Evolutionary conservation across 2,329 filamentous ascomycete genomes (phyloP), one percentile per base, ranked within the genome.

Genomic region (Aureobasidium sp.): DNA sequence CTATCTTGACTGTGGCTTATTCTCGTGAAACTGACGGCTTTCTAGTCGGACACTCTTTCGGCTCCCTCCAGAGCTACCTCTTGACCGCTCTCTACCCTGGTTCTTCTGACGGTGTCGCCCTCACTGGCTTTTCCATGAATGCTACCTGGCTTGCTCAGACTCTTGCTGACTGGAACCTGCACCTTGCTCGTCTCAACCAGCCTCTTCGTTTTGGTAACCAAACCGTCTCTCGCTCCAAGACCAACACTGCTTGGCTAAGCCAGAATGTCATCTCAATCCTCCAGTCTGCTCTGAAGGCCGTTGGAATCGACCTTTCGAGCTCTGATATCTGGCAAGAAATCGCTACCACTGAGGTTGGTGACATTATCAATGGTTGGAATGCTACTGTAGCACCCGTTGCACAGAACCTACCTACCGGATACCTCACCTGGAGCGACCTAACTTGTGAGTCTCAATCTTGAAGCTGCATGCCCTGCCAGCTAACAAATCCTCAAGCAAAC

Each of bases 81-180:
- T 75, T 88, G 29, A 79, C 81, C 8, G 78, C 78, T 55, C 69
- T 75, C 62, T 75, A 84, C 67, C 84, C 84, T 1, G 69, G 77
- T 62, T 74, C 82, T 62, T 83, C 80, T 41, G 70, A 76, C 64
- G 75, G 71, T 48, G 67, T 74, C 22, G 70, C 74, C 44, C 66
- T 78, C 8, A 75, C 74, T 1, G 75, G 76, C 39, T 74, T 73
- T 66, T 69, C 70, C 14, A 63, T 63, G 60, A 70, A 72, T 57
- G 45, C 56, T 8, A 67, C 67, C 22, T 66, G 65, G 41, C 59
- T 70, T 47, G 64, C 62, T 31, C 55, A 67, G 20, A 70, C 68
- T 64, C 49, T 70, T 47, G 59, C 67, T 6, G 69, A 66, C 36
- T 64, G 68, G 36, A 71, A 72, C 64, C 64, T 71, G 53, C 66